Evolutionary conservation across 805 yeast species (phyloP).

Genomic region (Yarrowia sp.): DNA sequence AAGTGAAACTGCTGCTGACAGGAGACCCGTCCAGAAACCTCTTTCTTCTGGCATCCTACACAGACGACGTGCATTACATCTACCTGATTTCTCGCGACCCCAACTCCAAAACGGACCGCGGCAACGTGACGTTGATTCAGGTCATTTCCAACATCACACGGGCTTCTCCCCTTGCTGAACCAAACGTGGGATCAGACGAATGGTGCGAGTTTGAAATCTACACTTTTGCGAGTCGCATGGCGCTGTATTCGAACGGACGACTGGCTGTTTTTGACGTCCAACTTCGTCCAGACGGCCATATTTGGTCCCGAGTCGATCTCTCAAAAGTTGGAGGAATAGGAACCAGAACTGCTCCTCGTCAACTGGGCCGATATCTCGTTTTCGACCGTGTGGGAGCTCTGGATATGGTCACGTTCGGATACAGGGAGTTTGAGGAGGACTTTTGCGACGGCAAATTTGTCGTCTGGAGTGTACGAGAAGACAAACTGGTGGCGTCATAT

Average conservation of each 20-base stretch:
- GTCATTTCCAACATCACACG: slow-evolving; percentile 6
- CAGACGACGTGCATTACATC: slow-evolving; percentile 1
- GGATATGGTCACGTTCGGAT: slow-evolving; percentile 6
- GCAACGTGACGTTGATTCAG: not conserved
- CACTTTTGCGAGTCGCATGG: slow-evolving; percentile 15
- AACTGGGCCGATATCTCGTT: not conserved
- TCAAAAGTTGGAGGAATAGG: not conserved
- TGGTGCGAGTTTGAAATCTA: slow-evolving; percentile 12
- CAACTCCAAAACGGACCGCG: not conserved
- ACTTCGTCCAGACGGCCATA: not conserved
- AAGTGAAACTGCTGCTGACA: not conserved
- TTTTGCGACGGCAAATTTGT: slow-evolving; percentile 4
- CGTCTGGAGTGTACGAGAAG: not conserved
- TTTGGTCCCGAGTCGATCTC: slow-evolving; percentile 6
- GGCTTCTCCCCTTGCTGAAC: not conserved
- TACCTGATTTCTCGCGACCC: slow-evolving; percentile 6
- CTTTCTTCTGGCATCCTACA: not conserved
- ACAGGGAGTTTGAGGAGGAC: not conserved
- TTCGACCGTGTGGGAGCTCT: not conserved
- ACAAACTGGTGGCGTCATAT: not conserved
- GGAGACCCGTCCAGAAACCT: slow-evolving; percentile 3
- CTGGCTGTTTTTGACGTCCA: slow-evolving; percentile 6
- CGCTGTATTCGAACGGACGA: not conserved
- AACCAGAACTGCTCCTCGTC: not conserved
- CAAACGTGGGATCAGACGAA: not conserved